phyloP scores from a whole-genome alignment of 2,329 filamentous ascomycete species.

The Monilinia aucupariae region DNA sequence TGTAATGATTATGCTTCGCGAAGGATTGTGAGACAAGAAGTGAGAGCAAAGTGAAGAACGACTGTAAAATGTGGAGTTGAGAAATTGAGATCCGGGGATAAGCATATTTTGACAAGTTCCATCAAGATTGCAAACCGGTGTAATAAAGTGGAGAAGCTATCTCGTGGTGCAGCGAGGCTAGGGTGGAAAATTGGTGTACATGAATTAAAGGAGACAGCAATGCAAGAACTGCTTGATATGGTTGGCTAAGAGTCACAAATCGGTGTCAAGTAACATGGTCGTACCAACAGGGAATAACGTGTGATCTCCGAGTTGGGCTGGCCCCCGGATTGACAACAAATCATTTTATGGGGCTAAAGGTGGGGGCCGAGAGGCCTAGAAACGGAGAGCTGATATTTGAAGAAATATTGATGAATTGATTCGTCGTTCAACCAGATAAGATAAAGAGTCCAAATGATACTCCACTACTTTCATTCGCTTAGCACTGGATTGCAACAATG shows the following conservation, averaged over 20 bases:
- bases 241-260: slow-evolving; percentile 4
- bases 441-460: background rate
- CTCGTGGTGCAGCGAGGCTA: background rate
- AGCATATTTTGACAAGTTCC: background rate
- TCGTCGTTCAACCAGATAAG: background rate
- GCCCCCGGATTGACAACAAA: slow-evolving; percentile 9
- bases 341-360: slow-evolving; percentile 8
- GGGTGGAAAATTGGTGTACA: slow-evolving; percentile 11
- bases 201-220: slow-evolving; percentile 10
- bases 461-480: background rate
- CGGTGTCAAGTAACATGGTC: background rate
- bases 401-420: background rate
- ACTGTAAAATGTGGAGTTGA: background rate
- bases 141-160: slow-evolving; percentile 4
- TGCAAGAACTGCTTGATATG: background rate
- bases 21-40: background rate
- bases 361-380: background rate
- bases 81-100: slow-evolving; percentile 6
- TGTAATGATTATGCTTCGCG: slow-evolving; percentile 2
- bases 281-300: slow-evolving; percentile 4
- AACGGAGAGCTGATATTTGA: background rate
- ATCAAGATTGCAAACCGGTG: background rate
- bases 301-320: slow-evolving; percentile 4
- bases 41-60: slow-evolving; percentile 3
- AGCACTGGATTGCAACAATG: background rate